Evolutionary conservation across 768 basidiomycete species (phyloP).

Genomic region (Leccinum subtestaceum): DNA sequence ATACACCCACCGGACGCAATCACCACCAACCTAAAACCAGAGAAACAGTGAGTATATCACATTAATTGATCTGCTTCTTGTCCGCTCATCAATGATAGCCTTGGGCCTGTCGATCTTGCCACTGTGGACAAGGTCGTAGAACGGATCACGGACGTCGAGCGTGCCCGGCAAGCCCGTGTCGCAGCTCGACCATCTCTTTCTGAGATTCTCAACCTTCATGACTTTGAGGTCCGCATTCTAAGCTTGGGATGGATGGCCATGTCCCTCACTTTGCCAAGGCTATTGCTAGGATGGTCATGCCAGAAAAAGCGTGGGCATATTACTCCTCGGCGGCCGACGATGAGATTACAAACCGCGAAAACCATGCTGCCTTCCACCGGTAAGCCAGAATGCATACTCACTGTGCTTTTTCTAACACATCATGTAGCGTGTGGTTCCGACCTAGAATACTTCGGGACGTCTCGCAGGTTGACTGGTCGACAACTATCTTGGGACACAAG

Average conservation of each 20-base stretch:
- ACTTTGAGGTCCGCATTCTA: conserved; percentile 71
- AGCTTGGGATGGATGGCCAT: neutral
- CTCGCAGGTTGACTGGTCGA: conserved; percentile 81
- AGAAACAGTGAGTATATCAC: conserved; percentile 65
- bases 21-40: conserved; percentile 70
- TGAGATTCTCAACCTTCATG: conserved; percentile 87
- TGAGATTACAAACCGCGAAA: conserved; percentile 87
- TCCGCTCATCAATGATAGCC: conserved; percentile 35
- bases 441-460: conserved; percentile 85
- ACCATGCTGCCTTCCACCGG: conserved; percentile 91
- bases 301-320: conserved; percentile 92
- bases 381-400: conserved; percentile 19
- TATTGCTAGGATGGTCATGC: conserved; percentile 78
- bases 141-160: conserved; percentile 67
- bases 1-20: conserved; percentile 88
- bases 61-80: neutral
- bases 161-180: conserved; percentile 59
- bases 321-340: conserved; percentile 97
- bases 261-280: conserved; percentile 45
- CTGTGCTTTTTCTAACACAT: neutral
- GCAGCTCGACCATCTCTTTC: conserved; percentile 66
- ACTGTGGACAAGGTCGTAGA: conserved; percentile 65
- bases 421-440: conserved; percentile 81
- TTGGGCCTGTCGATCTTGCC: conserved; percentile 69
- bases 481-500: conserved; percentile 73